Evolutionary conservation across 169 alveolate genomes (phyloP).

Genomic region (Plasmodium chabaudi): DNA sequence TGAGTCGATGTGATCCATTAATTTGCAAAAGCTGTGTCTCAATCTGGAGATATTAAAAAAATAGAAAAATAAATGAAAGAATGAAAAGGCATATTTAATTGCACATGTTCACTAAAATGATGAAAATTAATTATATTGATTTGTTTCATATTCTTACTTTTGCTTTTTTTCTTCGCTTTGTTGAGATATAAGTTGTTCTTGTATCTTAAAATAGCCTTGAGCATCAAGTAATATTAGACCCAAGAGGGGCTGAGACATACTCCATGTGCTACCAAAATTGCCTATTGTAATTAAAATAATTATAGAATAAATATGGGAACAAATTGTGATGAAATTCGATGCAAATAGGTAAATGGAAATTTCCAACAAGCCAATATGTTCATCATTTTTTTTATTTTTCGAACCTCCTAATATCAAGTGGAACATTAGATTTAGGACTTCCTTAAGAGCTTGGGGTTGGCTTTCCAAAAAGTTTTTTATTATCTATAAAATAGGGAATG

Average conservation of each 20-base stretch:
- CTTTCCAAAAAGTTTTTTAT: slow-evolving; percentile 84
- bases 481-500: slow-evolving; percentile 67
- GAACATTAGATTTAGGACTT: slow-evolving; percentile 87
- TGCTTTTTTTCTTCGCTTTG: slow-evolving; percentile 87
- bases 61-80: background rate
- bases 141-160: slow-evolving; percentile 72
- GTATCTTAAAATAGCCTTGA: slow-evolving; percentile 85
- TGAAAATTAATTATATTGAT: background rate
- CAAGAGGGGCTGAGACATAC: slow-evolving; percentile 92
- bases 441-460: slow-evolving; percentile 87
- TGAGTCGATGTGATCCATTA: slow-evolving; percentile 74
- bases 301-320: background rate
- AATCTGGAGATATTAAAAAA: slow-evolving; percentile 15
- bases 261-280: slow-evolving; percentile 91
- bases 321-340: background rate
- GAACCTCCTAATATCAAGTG: slow-evolving; percentile 87
- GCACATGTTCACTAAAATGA: too few relatives aligned
- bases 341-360: background rate
- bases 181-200: slow-evolving; percentile 83
- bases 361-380: too few relatives aligned
- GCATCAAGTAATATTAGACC: slow-evolving; percentile 90
- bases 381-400: background rate
- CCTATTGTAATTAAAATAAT: slow-evolving; percentile 76
- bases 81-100: background rate
- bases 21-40: slow-evolving; percentile 75